Evolutionary conservation across 1,284 basidiomycete species (phyloP).

Genomic region (Cryptococcus sp.): DNA sequence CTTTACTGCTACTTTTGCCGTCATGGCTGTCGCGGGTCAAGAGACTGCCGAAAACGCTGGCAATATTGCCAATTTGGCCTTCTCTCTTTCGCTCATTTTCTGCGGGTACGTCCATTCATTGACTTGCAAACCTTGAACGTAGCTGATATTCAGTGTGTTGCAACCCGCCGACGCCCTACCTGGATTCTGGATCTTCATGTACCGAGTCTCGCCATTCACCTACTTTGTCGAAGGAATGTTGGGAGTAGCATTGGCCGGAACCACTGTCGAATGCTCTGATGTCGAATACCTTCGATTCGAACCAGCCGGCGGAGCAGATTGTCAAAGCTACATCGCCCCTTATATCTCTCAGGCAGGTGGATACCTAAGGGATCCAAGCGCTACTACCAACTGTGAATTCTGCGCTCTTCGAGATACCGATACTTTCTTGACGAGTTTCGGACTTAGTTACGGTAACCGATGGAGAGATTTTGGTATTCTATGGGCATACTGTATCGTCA

Average conservation of each 20-base stretch:
- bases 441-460: constrained; percentile 55
- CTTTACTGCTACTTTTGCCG: constrained; percentile 48
- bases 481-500: constrained; percentile 61
- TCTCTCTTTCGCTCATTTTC: constrained; percentile 49
- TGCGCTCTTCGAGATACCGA: constrained; percentile 55
- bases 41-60: constrained; percentile 47
- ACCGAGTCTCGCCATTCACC: constrained; percentile 69
- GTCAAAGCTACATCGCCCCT: constrained; percentile 45
- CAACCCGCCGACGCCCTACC: constrained; percentile 51
- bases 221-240: constrained; percentile 50
- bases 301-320: constrained; percentile 47
- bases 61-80: constrained; percentile 48
- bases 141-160: constrained; percentile 48
- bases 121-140: not conserved
- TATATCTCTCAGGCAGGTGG: constrained; percentile 43
- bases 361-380: constrained; percentile 36
- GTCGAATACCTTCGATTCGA: constrained; percentile 46
- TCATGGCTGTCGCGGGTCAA: constrained; percentile 42
- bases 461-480: constrained; percentile 66
- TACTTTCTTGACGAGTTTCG: constrained; percentile 57
- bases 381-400: constrained; percentile 42
- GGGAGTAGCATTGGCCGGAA: constrained; percentile 38
- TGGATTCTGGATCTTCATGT: constrained; percentile 78
- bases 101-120: constrained; percentile 33
- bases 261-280: constrained; percentile 45